Evolutionary conservation across 2,329 filamentous ascomycete genomes (phyloP).

Genomic region (Fusarium hostae): DNA sequence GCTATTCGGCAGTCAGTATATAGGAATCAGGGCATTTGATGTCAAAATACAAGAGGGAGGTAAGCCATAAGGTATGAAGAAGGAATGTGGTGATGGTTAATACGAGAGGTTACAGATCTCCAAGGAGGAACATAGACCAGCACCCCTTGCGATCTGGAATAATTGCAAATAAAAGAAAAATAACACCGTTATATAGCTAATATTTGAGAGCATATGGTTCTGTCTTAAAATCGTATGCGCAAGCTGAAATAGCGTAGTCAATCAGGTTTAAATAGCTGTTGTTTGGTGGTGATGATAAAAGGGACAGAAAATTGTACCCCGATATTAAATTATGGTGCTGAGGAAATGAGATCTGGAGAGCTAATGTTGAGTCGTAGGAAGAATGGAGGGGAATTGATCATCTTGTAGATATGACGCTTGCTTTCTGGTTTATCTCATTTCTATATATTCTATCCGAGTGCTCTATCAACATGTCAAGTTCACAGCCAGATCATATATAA

Average conservation of each 20-base stretch:
- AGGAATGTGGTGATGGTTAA: too few species aligned
- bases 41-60: not conserved
- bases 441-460: not conserved
- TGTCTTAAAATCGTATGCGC: not conserved
- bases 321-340: too few species aligned
- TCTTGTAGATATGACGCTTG: not conserved
- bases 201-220: not conserved
- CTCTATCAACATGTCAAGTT: not conserved
- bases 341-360: too few species aligned
- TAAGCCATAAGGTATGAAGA: not conserved
- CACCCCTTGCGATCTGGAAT: not conserved
- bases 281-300: too few species aligned
- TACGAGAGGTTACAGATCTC: not conserved
- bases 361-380: too few species aligned
- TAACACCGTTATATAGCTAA: not conserved
- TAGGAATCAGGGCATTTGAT: not conserved
- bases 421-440: not conserved
- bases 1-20: not conserved
- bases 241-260: not conserved
- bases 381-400: too few species aligned
- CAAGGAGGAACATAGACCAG: not conserved
- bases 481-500: not conserved
- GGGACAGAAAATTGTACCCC: too few species aligned
- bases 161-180: not conserved
- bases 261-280: not conserved